These are phyloP conservation scores for Termitomyces bulborhizus DNA, from an alignment of 768 basidiomycete genomes.

Conservation along the genomic window DNA sequence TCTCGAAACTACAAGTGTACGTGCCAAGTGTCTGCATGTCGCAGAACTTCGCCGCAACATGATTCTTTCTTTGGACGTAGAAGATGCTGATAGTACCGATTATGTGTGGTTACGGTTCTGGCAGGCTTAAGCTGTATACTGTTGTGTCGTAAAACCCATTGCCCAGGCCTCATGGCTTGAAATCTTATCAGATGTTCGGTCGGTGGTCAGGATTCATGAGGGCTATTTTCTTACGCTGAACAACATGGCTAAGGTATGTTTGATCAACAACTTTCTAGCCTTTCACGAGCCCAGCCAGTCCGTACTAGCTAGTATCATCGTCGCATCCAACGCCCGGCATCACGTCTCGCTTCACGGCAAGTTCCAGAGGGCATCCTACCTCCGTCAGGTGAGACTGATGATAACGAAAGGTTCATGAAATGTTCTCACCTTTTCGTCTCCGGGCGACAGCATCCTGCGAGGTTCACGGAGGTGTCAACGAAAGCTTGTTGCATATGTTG, in stretches of 20 bases:
- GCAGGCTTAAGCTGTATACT: not conserved
- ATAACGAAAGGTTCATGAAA: not conserved
- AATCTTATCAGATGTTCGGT: not conserved
- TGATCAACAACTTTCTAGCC: too few species aligned
- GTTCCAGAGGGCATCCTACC: conserved; percentile 1
- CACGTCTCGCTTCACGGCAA: not conserved
- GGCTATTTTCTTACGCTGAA: not conserved
- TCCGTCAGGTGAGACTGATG: not conserved
- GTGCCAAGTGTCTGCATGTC: not conserved
- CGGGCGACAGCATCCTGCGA: conserved; percentile 3
- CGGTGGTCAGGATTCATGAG: not conserved
- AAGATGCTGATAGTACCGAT: not conserved
- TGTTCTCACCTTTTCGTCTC: not conserved
- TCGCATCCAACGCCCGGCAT: not conserved
- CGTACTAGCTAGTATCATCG: not conserved
- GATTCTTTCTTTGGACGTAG: not conserved
- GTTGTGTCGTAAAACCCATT: conserved; percentile 1
- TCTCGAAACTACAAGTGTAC: not conserved
- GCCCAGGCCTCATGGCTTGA: conserved; percentile 1
- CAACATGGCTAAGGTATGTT: too few species aligned
- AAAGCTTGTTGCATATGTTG: too few species aligned
- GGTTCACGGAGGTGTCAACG: conserved; percentile 6
- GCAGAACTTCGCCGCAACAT: not conserved
- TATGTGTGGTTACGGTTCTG: not conserved
- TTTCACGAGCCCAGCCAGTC: too few species aligned